Conservation (phyloP, 371 early-diverging fungal genomes). For the Mortierella sp. region DNA sequence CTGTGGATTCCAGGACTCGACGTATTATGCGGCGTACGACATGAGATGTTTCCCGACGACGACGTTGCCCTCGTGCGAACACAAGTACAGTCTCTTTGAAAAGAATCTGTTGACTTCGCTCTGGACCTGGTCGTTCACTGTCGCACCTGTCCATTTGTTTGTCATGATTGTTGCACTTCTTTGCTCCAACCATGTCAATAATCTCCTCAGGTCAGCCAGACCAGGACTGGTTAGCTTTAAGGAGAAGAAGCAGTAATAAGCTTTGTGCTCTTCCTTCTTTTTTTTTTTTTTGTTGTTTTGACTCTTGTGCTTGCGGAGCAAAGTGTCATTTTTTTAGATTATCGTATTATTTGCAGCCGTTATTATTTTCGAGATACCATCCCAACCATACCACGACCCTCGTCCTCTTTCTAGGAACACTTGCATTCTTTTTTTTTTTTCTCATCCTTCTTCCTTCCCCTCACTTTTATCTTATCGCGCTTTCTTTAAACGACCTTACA, state of each 20-base stretch:
- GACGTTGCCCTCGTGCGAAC: slow-evolving; percentile 63
- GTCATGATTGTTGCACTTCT: slow-evolving; percentile 62
- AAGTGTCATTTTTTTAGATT: too few species aligned
- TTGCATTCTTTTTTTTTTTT: background rate
- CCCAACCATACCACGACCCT: background rate
- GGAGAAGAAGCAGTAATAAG: slow-evolving; percentile 18
- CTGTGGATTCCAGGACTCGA: slow-evolving; percentile 34
- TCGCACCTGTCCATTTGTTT: slow-evolving; percentile 63
- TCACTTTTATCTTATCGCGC: too few species aligned
- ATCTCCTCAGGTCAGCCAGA: slow-evolving; percentile 21
- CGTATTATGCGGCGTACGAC: slow-evolving; percentile 17
- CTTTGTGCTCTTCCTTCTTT: background rate
- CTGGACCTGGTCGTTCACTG: slow-evolving; percentile 61
- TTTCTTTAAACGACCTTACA: background rate
- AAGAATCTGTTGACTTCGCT: slow-evolving; percentile 50
- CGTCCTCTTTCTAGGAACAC: background rate
- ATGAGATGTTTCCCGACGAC: slow-evolving; percentile 66
- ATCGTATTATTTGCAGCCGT: background rate
- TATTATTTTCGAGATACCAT: background rate
- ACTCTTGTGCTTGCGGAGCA: background rate
- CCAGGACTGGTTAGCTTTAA: slow-evolving; percentile 20
- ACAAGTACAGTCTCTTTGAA: slow-evolving; percentile 64
- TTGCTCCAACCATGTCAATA: slow-evolving; percentile 69
- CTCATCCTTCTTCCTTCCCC: too few species aligned
- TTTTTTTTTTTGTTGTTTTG: background rate